Conservation (phyloP, 441 rosid genomes). For the Adansonia gregorii region DNA sequence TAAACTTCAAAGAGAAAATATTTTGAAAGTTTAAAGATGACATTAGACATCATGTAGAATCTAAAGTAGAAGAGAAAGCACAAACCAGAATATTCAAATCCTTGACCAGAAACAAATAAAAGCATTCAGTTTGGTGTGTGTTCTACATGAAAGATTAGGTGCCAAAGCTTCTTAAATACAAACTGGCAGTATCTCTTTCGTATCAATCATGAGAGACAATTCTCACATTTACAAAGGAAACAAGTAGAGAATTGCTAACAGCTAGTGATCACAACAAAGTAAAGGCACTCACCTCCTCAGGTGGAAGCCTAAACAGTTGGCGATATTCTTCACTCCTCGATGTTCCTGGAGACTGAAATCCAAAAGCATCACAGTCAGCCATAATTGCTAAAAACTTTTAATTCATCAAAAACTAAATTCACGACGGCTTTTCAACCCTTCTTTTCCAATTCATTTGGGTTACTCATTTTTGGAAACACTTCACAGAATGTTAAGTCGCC, state of each 20-base stretch:
- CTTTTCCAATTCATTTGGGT: neutral
- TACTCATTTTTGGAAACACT: neutral
- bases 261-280: slow-evolving; percentile 2
- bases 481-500: neutral
- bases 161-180: slow-evolving; percentile 3
- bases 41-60: neutral
- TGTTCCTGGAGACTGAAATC: slow-evolving; percentile 47
- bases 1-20: neutral
- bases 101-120: slow-evolving; percentile 3
- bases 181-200: neutral
- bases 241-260: neutral
- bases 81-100: neutral
- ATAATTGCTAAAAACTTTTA: neutral
- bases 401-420: neutral
- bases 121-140: neutral
- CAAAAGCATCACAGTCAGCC: slow-evolving; percentile 4
- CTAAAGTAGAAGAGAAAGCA: neutral
- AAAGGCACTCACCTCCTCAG: slow-evolving; percentile 68
- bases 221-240: neutral
- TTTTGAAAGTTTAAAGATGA: neutral
- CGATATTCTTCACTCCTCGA: slow-evolving; percentile 86
- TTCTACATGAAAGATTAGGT: neutral
- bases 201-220: slow-evolving; percentile 6
- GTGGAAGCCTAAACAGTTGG: slow-evolving; percentile 81
- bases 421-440: neutral